Conservation (phyloP, 2,329 filamentous ascomycete genomes). For the Penicillium crustosum region DNA sequence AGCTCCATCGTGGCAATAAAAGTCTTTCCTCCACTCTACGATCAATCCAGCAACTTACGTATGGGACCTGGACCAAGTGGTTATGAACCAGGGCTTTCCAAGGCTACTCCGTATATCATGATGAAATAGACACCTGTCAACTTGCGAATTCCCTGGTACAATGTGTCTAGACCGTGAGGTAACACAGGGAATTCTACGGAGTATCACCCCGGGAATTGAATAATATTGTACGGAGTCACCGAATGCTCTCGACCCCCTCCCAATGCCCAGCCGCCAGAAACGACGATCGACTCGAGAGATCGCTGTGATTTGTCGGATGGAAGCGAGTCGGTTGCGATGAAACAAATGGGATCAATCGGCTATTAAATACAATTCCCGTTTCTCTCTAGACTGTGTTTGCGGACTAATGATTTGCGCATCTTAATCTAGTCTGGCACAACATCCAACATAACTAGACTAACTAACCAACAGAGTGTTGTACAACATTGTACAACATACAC, state of each 20-base stretch:
- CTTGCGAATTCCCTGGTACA: not conserved
- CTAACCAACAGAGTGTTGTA: no score
- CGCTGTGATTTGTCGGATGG: constrained; percentile 5
- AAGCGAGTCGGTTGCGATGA: not conserved
- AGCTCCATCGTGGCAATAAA: not conserved
- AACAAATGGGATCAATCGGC: not conserved
- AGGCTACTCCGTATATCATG: no score
- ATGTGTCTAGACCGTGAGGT: not conserved
- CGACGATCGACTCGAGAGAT: constrained; percentile 13
- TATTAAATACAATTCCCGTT: not conserved
- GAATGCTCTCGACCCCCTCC: not conserved
- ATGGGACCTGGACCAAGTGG: not conserved
- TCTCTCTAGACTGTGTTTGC: no score
- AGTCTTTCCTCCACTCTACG: not conserved
- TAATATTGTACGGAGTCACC: not conserved
- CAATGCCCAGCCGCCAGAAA: constrained; percentile 6
- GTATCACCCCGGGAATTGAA: not conserved
- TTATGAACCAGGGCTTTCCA: not conserved
- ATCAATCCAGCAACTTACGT: not conserved
- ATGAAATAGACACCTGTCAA: not conserved
- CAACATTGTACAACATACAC: not conserved
- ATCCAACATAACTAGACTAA: not conserved
- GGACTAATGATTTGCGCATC: no score
- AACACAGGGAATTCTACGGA: not conserved
- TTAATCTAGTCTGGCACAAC: not conserved